phyloP scores from a whole-genome alignment of 163 green algal genomes.

The Volvox carteri region DNA sequence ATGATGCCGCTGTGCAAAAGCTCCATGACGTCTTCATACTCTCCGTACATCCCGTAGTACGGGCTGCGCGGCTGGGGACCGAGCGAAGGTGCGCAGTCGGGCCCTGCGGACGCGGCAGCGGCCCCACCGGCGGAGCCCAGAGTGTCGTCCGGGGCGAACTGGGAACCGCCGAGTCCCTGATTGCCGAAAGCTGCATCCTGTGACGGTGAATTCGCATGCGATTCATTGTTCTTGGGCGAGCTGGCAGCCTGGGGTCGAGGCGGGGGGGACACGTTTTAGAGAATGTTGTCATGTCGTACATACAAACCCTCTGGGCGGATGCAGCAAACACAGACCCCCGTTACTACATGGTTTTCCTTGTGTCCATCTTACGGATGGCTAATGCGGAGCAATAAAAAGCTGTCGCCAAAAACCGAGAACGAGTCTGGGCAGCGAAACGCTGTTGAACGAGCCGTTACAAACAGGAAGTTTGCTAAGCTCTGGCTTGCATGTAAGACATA shows the following conservation, averaged over 20 bases:
- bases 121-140: neutral
- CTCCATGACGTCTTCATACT: slow-evolving; percentile 51
- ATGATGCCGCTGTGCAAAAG: slow-evolving; percentile 15
- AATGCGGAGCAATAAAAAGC: no score
- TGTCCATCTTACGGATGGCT: no score
- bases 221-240: neutral
- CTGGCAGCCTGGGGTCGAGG: neutral
- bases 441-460: no score
- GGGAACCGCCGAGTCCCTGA: neutral
- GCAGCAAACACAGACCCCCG: no score
- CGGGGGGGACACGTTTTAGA: neutral
- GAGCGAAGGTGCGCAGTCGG: neutral
- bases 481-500: neutral
- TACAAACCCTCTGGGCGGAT: no score
- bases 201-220: neutral
- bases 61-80: neutral
- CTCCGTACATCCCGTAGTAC: slow-evolving; percentile 37
- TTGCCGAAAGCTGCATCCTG: neutral
- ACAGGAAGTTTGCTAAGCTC: no score
- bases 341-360: no score
- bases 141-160: neutral
- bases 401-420: no score
- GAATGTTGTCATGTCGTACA: no score
- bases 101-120: neutral
- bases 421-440: no score